Evolutionary conservation across 139 green algal species (phyloP).

Genomic region (Tetradesmus obliquus): DNA sequence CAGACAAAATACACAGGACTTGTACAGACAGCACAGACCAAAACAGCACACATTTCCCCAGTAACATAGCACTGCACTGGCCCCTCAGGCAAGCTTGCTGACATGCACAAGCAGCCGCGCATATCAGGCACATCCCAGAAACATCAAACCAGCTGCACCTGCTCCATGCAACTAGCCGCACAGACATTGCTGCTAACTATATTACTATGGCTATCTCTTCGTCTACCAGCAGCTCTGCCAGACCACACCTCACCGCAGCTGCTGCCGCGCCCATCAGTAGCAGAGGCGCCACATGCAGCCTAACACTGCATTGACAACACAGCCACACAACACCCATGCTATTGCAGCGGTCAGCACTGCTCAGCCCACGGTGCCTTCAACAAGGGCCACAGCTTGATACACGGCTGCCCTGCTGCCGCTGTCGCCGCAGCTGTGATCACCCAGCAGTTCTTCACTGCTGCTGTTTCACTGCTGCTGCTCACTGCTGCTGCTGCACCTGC

Average conservation of each 20-base stretch:
- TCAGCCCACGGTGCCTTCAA: not conserved
- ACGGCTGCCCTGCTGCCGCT: not conserved
- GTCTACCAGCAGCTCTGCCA: not conserved
- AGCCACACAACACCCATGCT: not conserved
- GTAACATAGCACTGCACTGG: not conserved
- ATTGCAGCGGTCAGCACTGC: not conserved
- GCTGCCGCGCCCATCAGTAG: not conserved
- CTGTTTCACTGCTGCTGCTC: not conserved
- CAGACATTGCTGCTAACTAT: not conserved
- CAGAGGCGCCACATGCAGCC: not conserved
- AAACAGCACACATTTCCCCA: not conserved
- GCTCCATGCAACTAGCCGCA: too few species aligned
- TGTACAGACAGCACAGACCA: not conserved
- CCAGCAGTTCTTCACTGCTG: not conserved
- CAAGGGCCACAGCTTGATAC: not conserved
- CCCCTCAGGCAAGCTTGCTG: not conserved
- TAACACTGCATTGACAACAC: not conserved
- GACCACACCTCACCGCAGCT: not conserved
- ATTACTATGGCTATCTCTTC: not conserved
- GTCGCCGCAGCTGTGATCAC: too few species aligned
- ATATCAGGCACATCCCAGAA: not conserved
- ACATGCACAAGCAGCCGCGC: too few species aligned
- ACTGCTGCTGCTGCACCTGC: slow-evolving; percentile 16
- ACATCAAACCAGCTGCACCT: too few species aligned
- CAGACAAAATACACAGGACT: not conserved